Base-by-base conservation (phyloP, 2,329 filamentous ascomycete genomes). In the Botrytis sinoallii region DNA sequence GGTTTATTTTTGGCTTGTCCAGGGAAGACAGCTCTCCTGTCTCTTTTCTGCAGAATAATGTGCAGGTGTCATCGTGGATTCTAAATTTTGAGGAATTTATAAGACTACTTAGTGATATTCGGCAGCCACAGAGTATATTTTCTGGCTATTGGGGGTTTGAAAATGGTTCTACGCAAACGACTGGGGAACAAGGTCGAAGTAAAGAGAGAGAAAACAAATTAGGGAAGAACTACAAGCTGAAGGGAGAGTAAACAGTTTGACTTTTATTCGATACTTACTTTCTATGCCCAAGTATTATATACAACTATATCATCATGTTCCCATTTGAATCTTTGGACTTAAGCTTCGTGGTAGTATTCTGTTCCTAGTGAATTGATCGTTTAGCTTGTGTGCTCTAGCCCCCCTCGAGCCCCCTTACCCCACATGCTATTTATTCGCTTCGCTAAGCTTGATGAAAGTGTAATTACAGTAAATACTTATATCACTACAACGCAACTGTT, bases 281-380 rank as follows among this genome's bases (percentile, higher is more conserved):
- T 29, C 6, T 29, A 9, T 57, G 25, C 8, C 29, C 16, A 0
- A 18, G 1, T 57, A 18, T 29, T 29, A 6, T 29, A 29, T 1
- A 57, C 0, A 18, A 29, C 14, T 16, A 29, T 57, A 16, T 8
- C 14, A 57, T 57, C 52, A 55, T 8, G 3, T 29, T 29, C 12
- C n/a, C n/a, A 8, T 55, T 8, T 55, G 12, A 55, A 16, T 14
- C n/a, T 0, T n/a, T n/a, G 12, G 14, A n/a, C 7, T 16, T 0
- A 55, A 14, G 6, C 48, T 3, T 55, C 12, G 6, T 55, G 14
- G 5, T 16, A 16, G 14, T 8, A 57, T 57, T 57, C n/a, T 18
- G 14, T 1, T 29, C 12, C n/a, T 18, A 29, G 52, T 29, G 16
- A 57, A 57, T 18, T 18, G 16, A 29, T 57, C n/a, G 14, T 29